Evolutionary conservation across 352 stramenopile genomes (phyloP).

Genomic region (Phytophthora hibernalis): DNA sequence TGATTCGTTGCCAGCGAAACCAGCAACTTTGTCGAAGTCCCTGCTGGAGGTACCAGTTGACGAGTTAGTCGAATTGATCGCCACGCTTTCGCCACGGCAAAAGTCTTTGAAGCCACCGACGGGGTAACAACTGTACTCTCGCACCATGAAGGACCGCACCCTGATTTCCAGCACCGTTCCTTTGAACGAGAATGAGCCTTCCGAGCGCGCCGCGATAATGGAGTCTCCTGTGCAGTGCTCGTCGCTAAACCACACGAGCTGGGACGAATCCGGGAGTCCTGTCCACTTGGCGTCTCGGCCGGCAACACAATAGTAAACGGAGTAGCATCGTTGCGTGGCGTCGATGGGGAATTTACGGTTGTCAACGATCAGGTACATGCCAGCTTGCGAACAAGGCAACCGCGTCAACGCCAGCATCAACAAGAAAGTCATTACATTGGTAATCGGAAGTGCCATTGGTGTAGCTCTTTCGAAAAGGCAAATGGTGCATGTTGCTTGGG

Average conservation of each 20-base stretch:
- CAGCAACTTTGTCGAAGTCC: not conserved
- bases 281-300: not conserved
- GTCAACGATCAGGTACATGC: not conserved
- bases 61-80: not conserved
- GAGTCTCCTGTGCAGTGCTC: conserved; percentile 1
- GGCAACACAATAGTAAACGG: not conserved
- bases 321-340: conserved; percentile 5
- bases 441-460: not conserved
- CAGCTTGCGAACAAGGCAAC: not conserved
- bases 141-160: conserved; percentile 12
- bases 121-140: conserved; percentile 13
- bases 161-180: conserved; percentile 4
- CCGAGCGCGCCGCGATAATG: not conserved
- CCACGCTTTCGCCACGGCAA: not conserved
- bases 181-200: not conserved
- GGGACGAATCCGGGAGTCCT: not conserved
- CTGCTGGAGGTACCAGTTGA: not conserved
- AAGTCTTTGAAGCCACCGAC: conserved; percentile 1
- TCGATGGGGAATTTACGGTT: not conserved
- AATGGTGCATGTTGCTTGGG: not conserved
- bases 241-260: conserved; percentile 1
- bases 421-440: not conserved
- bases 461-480: not conserved
- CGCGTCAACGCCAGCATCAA: not conserved
- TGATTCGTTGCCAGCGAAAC: not conserved